These are phyloP conservation scores for Larix kaempferi DNA, from an alignment of 75 land plant species.

Conservation along the genomic window DNA sequence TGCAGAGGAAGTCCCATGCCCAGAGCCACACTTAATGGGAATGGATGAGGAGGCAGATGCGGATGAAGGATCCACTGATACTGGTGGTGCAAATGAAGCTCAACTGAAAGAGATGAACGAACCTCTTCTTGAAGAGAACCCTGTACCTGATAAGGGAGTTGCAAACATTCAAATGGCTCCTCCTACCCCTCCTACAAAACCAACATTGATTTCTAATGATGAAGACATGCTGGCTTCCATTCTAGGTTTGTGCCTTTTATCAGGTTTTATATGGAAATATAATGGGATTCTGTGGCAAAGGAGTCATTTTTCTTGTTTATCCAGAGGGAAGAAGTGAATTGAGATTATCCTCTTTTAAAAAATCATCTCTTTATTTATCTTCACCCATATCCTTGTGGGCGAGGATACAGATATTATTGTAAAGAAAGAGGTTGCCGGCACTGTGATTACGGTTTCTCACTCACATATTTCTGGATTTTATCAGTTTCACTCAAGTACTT, in stretches of 20 bases:
- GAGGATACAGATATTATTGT: not conserved
- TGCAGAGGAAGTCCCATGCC: not conserved
- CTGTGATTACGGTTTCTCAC: not conserved
- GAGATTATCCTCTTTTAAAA: not conserved
- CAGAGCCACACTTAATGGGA: not conserved
- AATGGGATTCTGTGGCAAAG: not conserved
- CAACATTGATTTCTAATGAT: not conserved
- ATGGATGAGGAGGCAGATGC: not conserved
- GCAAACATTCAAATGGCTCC: not conserved
- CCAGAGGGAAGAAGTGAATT: not conserved
- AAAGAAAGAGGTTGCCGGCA: not conserved
- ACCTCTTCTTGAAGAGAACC: not conserved
- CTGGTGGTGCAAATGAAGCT: not conserved
- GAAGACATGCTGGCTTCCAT: conserved; percentile 32
- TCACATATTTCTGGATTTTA: not conserved
- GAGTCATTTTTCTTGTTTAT: not conserved
- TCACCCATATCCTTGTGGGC: not conserved
- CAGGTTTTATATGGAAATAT: not conserved
- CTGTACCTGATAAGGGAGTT: not conserved
- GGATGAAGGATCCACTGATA: not conserved
- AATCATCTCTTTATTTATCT: not conserved
- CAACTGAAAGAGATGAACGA: not conserved
- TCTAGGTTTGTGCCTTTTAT: conserved; percentile 22
- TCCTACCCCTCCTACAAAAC: not conserved
- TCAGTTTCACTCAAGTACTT: not conserved